These are phyloP conservation scores for Fusarium sp. DNA, from an alignment of 2,329 filamentous ascomycete species.

Conservation along the genomic window DNA sequence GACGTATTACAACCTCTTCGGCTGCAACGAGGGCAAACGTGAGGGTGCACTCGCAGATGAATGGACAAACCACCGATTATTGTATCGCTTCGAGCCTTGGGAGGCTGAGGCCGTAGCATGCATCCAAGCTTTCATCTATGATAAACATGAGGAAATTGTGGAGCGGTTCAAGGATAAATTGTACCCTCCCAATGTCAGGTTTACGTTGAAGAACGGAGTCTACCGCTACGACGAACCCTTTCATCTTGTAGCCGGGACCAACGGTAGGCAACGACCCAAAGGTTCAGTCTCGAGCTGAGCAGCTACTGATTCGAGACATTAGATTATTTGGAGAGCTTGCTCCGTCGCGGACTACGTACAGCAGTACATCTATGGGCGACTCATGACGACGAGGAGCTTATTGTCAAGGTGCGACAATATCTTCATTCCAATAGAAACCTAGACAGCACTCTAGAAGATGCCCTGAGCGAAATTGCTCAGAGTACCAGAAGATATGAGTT, in stretches of 20 bases:
- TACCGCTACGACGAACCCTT: background rate
- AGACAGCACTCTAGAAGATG: background rate
- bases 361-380: background rate
- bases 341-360: background rate
- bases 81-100: slow-evolving; percentile 28
- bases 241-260: background rate
- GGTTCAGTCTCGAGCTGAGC: background rate
- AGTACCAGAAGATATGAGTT: background rate
- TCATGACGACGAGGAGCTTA: background rate
- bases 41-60: background rate
- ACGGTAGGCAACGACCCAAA: background rate
- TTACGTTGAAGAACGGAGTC: background rate
- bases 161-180: slow-evolving; percentile 14
- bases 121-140: slow-evolving; percentile 23
- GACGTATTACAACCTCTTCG: slow-evolving; percentile 23
- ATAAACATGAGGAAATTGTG: slow-evolving; percentile 20
- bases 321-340: background rate
- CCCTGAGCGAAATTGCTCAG: background rate
- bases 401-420: background rate
- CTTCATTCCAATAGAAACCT: background rate
- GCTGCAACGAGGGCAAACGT: slow-evolving; percentile 13
- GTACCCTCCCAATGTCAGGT: background rate
- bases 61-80: background rate
- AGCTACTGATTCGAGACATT: background rate
- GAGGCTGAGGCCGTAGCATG: slow-evolving; percentile 30